Conservation (phyloP, 495 filamentous ascomycete genomes). For the Talaromyces liani region DNA sequence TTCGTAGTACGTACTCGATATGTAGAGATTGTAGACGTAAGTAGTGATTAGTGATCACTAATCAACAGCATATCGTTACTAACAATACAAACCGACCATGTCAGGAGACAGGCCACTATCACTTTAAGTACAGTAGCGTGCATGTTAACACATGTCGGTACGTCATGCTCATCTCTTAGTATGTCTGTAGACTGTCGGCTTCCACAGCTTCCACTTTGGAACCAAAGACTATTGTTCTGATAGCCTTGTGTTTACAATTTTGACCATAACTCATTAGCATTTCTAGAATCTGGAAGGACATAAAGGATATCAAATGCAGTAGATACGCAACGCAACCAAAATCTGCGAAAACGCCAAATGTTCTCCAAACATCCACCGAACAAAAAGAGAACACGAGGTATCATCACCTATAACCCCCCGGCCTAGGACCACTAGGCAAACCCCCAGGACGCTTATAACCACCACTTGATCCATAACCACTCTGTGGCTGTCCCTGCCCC, state of each 20-base stretch:
- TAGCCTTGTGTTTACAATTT: too few relatives aligned
- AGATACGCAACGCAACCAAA: background rate
- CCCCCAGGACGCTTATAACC: conserved; percentile 1
- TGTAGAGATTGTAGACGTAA: too few relatives aligned
- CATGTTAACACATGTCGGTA: background rate
- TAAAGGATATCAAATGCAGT: background rate
- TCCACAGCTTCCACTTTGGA: too few relatives aligned
- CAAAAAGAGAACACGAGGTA: background rate
- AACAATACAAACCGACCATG: too few relatives aligned
- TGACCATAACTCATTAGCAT: background rate
- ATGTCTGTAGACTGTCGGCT: background rate
- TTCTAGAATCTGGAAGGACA: background rate
- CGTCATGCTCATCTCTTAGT: background rate
- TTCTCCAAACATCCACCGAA: background rate
- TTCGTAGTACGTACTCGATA: too few relatives aligned
- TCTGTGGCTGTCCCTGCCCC: background rate
- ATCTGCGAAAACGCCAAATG: background rate
- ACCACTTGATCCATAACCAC: background rate
- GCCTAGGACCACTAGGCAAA: background rate
- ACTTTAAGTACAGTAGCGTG: too few relatives aligned
- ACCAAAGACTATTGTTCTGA: too few relatives aligned
- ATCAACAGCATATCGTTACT: too few relatives aligned
- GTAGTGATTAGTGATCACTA: too few relatives aligned
- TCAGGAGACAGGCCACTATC: too few relatives aligned
- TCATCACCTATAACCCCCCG: background rate